Percentiles rank a stretch among this genome's conserved stretches.
phyloP scores from a whole-genome alignment of 1,284 basidiomycete species.

The Inonotus obliquus region DNA sequence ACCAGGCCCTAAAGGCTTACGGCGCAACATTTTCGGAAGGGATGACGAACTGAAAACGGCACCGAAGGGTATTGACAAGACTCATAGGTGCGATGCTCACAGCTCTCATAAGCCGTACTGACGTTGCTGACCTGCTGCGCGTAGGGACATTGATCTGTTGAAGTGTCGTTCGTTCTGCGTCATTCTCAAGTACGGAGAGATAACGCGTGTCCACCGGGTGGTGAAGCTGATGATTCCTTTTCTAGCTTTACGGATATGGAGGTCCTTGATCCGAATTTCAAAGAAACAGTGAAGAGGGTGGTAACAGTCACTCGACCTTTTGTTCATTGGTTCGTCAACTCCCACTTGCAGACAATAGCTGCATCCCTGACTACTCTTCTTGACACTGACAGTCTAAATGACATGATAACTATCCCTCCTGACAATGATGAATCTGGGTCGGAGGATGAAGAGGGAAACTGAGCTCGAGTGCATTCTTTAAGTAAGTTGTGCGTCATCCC shows the following conservation, averaged over 20 bases:
- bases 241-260: slow-evolving; percentile 73
- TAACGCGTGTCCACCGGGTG: not conserved
- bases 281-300: slow-evolving; percentile 53
- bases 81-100: slow-evolving; percentile 49
- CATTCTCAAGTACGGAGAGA: slow-evolving; percentile 49
- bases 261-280: slow-evolving; percentile 65
- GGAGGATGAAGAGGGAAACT: slow-evolving; percentile 1
- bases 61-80: slow-evolving; percentile 83
- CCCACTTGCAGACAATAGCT: not conserved
- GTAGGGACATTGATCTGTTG: slow-evolving; percentile 80
- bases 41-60: slow-evolving; percentile 84
- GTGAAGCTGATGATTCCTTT: not conserved
- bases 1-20: slow-evolving; percentile 54
- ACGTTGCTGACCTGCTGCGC: not conserved
- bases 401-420: slow-evolving; percentile 49
- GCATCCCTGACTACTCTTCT: not conserved
- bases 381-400: slow-evolving; percentile 62
- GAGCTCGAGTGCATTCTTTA: not conserved
- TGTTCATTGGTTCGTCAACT: slow-evolving; percentile 69
- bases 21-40: slow-evolving; percentile 73
- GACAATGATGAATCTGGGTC: slow-evolving; percentile 25
- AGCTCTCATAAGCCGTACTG: not conserved
- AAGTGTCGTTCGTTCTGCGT: slow-evolving; percentile 81
- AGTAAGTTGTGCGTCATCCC: not conserved
- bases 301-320: slow-evolving; percentile 64